phyloP scores from a whole-genome alignment of 352 stramenopile species.

The Phytopythium cucurbitacearum region DNA sequence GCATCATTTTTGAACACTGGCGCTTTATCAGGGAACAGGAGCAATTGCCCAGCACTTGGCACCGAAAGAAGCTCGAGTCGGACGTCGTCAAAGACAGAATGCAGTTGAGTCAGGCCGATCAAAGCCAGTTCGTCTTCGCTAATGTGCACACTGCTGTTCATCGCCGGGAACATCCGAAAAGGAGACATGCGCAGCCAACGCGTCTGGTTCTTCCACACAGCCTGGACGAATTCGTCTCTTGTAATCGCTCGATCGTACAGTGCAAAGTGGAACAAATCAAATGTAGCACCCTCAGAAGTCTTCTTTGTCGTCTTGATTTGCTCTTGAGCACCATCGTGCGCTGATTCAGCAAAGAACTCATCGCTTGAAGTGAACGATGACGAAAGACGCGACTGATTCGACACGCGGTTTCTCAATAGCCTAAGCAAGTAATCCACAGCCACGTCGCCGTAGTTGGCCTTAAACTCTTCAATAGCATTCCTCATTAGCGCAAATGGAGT shows the following conservation, averaged over 20 bases:
- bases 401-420: conserved; percentile 8
- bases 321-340: conserved; percentile 4
- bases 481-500: conserved; percentile 57
- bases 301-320: not conserved
- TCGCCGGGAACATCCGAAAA: conserved; percentile 32
- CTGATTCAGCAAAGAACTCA: conserved; percentile 3
- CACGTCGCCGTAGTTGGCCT: conserved; percentile 38
- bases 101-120: conserved; percentile 49
- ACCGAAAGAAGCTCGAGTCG: conserved; percentile 39
- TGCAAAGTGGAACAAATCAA: conserved; percentile 73
- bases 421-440: conserved; percentile 66
- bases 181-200: conserved; percentile 2
- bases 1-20: conserved; percentile 31
- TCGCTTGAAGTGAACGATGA: too few species aligned
- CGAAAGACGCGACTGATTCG: not conserved
- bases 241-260: conserved; percentile 44
- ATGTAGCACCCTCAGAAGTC: conserved; percentile 36
- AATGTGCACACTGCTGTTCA: conserved; percentile 26
- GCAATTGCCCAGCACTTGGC: conserved; percentile 45
- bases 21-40: conserved; percentile 44
- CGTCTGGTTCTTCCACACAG: conserved; percentile 2
- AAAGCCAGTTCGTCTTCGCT: conserved; percentile 36
- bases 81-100: conserved; percentile 62
- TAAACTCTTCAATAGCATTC: conserved; percentile 46
- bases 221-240: conserved; percentile 8